Percentiles rank a stretch among this genome's conserved stretches.
Conservation (phyloP, 768 basidiomycete genomes). For the Suillus americanus region DNA sequence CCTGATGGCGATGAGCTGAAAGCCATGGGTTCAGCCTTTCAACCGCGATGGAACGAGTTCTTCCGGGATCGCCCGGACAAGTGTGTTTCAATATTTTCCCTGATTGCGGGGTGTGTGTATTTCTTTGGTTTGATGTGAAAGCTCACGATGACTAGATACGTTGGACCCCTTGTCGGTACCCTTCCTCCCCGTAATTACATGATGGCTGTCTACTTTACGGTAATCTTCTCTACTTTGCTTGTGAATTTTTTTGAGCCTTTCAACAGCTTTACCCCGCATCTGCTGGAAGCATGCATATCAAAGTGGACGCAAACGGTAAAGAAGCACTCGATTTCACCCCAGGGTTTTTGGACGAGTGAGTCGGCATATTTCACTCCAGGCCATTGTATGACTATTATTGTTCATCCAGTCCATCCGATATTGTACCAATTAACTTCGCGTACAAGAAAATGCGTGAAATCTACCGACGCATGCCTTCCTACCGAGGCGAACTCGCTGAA, state of each 20-base stretch:
- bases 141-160: constrained; percentile 21
- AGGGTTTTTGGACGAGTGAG: constrained; percentile 13
- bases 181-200: constrained; percentile 27
- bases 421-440: constrained; percentile 15
- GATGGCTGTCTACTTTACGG: constrained; percentile 31
- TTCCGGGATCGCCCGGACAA: constrained; percentile 56
- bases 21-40: constrained; percentile 48
- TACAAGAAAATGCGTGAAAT: constrained; percentile 22
- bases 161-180: constrained; percentile 14
- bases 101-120: constrained; percentile 38
- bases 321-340: constrained; percentile 14
- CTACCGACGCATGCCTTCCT: constrained; percentile 26
- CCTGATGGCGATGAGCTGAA: constrained; percentile 50
- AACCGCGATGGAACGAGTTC: constrained; percentile 46
- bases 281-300: constrained; percentile 19
- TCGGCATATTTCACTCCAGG: neutral
- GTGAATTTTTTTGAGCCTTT: neutral
- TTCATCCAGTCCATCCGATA: constrained; percentile 15
- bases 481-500: constrained; percentile 37
- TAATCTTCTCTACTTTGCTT: constrained; percentile 9
- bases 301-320: constrained; percentile 8
- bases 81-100: constrained; percentile 46
- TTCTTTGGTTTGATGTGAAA: neutral
- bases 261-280: constrained; percentile 16
- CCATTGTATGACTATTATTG: neutral